Percentiles rank a stretch among this genome's conserved stretches.
phyloP scores from a whole-genome alignment of 805 yeast genomes.

The Pichia phayaonensis region DNA sequence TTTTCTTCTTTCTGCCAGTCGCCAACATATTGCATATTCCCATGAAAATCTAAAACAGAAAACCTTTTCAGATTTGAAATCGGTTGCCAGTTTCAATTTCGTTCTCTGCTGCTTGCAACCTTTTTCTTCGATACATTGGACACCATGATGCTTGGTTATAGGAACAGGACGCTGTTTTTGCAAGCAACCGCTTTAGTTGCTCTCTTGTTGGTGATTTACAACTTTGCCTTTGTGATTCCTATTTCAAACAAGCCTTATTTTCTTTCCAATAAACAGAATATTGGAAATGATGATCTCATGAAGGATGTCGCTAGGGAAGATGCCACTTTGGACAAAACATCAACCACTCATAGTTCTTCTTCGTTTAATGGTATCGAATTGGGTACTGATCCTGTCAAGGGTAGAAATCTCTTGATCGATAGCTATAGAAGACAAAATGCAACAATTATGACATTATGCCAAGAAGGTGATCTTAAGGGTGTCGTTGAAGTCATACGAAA shows the following conservation, averaged over 20 bases:
- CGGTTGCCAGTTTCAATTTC: no score
- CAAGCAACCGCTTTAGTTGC: background rate
- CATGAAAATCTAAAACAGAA: no score
- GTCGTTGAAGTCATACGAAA: conserved; percentile 55
- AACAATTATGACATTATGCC: conserved; percentile 56
- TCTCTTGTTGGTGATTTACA: background rate
- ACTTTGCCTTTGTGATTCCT: background rate
- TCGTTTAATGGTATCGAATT: background rate
- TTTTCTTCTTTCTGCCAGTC: no score
- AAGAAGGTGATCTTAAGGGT: conserved; percentile 57
- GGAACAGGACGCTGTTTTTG: background rate
- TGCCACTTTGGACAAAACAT: no score
- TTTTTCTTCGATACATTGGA: background rate
- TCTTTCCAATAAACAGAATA: background rate
- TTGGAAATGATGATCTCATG: background rate
- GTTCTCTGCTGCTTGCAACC: background rate
- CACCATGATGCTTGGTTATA: background rate
- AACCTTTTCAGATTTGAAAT: no score
- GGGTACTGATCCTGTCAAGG: conserved; percentile 6
- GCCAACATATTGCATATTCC: no score
- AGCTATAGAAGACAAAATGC: conserved; percentile 34
- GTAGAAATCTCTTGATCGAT: conserved; percentile 7
- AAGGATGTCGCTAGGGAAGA: background rate
- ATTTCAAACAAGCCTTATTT: background rate
- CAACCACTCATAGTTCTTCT: background rate